Base-by-base conservation (phyloP, 192 early-diverging fungal genomes). In the Coemansia sp. region DNA sequence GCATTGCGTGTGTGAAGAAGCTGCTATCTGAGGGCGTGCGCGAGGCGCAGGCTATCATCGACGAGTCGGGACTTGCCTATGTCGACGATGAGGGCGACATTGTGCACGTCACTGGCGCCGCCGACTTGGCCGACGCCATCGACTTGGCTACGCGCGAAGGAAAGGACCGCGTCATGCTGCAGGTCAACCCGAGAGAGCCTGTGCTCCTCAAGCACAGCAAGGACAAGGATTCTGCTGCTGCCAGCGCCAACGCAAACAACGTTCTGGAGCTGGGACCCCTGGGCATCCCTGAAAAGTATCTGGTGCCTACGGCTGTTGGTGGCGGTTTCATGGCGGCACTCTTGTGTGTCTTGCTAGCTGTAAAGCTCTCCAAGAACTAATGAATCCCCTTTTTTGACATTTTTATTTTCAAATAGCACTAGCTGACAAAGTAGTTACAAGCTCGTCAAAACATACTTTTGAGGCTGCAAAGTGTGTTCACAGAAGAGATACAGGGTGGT, bases 51-150 rank as follows among this genome's bases (percentile, higher is more conserved):
- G 62, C 49, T 36, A 76, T 72, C 65, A 72, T 69, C 64, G 80
- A 71, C 70, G 83, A 75, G 81, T 78, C 68, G 51, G 81, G 84
- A 75, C 69, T 94, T 36, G 89, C 89, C 2, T 98, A 96, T 69
- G 74, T 93, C 63, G 96, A 98, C 70, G 96, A 98, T 62, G 96
- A 98, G 56, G 86, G 89, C 41, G 96, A 98, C 74, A 77, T 86
- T 61, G 92, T 98, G 36, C 83, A 89, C 65, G 86, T 98, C 67
- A 87, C 88, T 33, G 84, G 85, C 34, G 90, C 92, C 60, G 85
- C 85, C 4, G 95, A 97, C 67, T 74, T 98, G 63, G 73, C 86
- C 16, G 94, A 97, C 51, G 93, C 96, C 12, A 92, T 97, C 0
- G 68, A 87, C 5, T 85, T 95, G 75, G 93, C 95, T 18, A 84